These are phyloP conservation scores for Rhizopogon vinicolor DNA, from an alignment of 768 basidiomycete species.

Conservation along the genomic window DNA sequence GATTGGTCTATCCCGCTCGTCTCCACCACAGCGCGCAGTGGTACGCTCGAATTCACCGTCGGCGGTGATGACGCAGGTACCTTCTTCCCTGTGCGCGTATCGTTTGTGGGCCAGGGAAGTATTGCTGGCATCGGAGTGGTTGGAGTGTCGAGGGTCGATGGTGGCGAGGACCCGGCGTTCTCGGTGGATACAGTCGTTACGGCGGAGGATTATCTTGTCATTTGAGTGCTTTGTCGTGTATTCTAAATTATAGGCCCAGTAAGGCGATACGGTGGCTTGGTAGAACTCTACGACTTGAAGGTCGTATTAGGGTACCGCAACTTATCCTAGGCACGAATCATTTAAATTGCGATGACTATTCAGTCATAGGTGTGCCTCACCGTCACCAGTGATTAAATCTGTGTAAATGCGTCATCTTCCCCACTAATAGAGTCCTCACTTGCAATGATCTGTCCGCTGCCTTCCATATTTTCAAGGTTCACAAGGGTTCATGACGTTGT, in stretches of 20 bases:
- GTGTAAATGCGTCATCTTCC: no score
- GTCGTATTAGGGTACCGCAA: no score
- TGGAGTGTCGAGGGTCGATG: conserved; percentile 49
- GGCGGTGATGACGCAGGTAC: conserved; percentile 76
- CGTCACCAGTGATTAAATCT: no score
- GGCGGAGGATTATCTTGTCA: conserved; percentile 54
- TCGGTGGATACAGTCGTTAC: conserved; percentile 54
- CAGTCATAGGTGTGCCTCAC: no score
- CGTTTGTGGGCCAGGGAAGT: conserved; percentile 78
- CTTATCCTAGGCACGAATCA: no score
- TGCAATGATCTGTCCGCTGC: no score
- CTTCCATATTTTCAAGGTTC: no score
- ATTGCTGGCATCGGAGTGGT: conserved; percentile 71
- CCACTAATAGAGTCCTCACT: no score
- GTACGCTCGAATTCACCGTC: conserved; percentile 88
- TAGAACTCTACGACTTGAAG: no score
- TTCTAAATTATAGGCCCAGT: background rate
- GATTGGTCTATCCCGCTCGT: conserved; percentile 81
- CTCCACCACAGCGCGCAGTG: conserved; percentile 58
- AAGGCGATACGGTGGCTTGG: no score
- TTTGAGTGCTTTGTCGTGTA: conserved; percentile 20
- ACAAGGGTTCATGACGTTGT: no score
- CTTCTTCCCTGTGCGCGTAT: conserved; percentile 91
- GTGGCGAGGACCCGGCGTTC: conserved; percentile 44
- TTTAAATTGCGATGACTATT: no score